These are phyloP conservation scores for Chalciporus chontae DNA, from an alignment of 768 basidiomycete species.

Conservation along the genomic window DNA sequence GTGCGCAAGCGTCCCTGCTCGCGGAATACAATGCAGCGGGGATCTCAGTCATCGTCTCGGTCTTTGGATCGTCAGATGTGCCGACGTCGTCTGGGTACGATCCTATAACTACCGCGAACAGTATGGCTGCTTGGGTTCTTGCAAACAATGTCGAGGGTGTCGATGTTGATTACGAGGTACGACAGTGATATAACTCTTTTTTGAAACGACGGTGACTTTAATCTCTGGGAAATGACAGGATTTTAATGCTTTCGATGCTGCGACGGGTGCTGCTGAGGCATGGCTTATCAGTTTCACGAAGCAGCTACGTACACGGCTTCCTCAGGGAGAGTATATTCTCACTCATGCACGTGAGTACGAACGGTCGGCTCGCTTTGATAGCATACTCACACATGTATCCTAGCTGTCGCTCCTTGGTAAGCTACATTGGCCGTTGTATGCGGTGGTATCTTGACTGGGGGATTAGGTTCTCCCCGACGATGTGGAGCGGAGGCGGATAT, in stretches of 20 bases:
- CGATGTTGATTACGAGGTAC: slow-evolving; percentile 50
- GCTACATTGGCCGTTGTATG: too few relatives aligned
- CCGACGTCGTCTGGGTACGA: slow-evolving; percentile 33
- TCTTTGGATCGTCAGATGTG: slow-evolving; percentile 40
- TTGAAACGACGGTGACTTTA: neutral
- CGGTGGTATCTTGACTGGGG: too few relatives aligned
- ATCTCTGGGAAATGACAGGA: slow-evolving; percentile 36
- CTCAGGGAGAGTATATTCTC: slow-evolving; percentile 31
- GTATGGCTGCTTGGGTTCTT: slow-evolving; percentile 44
- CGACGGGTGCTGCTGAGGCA: slow-evolving; percentile 44
- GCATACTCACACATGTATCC: neutral
- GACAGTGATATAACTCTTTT: neutral
- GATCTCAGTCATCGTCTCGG: slow-evolving; percentile 55
- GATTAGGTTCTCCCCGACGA: slow-evolving; percentile 28
- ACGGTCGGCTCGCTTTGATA: neutral
- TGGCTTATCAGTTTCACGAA: slow-evolving; percentile 34
- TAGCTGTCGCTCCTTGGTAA: slow-evolving; percentile 44
- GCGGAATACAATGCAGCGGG: slow-evolving; percentile 50
- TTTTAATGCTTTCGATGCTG: slow-evolving; percentile 58
- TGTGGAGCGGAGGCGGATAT: slow-evolving; percentile 41
- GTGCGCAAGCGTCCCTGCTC: slow-evolving; percentile 40
- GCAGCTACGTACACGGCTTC: slow-evolving; percentile 29
- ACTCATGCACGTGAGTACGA: slow-evolving; percentile 34
- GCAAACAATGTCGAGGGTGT: slow-evolving; percentile 47
- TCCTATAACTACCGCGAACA: slow-evolving; percentile 36